These are phyloP conservation scores for Amaranthus cruentus DNA, from an alignment of 148 eudicot species.

Conservation along the genomic window DNA sequence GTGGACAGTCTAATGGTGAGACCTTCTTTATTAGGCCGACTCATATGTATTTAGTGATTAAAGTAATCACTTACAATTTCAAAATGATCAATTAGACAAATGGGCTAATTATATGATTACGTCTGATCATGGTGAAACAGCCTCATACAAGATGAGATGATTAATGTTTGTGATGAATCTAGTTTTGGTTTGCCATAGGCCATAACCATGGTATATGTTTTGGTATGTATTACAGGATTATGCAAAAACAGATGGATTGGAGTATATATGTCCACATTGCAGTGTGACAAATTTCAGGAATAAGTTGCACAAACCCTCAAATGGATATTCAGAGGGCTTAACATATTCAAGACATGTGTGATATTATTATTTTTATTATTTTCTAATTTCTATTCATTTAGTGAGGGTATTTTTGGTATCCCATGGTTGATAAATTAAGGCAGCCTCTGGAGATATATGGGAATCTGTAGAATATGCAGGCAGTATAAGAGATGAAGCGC, in stretches of 20 bases:
- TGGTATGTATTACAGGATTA: conserved; percentile 56
- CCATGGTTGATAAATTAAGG: conserved; percentile 18
- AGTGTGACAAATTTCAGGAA: conserved; percentile 81
- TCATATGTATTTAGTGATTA: too few species aligned
- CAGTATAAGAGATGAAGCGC: conserved; percentile 5
- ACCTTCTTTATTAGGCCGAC: too few species aligned
- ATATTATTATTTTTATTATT: conserved; percentile 4
- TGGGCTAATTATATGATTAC: too few species aligned
- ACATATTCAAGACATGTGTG: conserved; percentile 36
- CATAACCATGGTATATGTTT: not conserved
- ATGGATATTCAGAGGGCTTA: conserved; percentile 58
- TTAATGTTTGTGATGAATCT: too few species aligned
- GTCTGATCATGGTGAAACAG: too few species aligned
- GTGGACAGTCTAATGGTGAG: too few species aligned
- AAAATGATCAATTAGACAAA: too few species aligned
- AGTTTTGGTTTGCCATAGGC: too few species aligned
- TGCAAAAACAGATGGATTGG: conserved; percentile 96
- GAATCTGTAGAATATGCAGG: conserved; percentile 12
- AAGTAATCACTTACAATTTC: too few species aligned
- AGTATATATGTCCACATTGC: conserved; percentile 97
- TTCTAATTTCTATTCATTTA: conserved; percentile 8
- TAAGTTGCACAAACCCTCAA: conserved; percentile 63
- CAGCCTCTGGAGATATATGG: conserved; percentile 14
- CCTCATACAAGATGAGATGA: too few species aligned
- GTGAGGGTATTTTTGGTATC: conserved; percentile 20